Percentiles rank a stretch among this genome's conserved stretches.
These are phyloP conservation scores for Phytophthora uliginosa DNA, from an alignment of 352 stramenopile species.

Conservation along the genomic window DNA sequence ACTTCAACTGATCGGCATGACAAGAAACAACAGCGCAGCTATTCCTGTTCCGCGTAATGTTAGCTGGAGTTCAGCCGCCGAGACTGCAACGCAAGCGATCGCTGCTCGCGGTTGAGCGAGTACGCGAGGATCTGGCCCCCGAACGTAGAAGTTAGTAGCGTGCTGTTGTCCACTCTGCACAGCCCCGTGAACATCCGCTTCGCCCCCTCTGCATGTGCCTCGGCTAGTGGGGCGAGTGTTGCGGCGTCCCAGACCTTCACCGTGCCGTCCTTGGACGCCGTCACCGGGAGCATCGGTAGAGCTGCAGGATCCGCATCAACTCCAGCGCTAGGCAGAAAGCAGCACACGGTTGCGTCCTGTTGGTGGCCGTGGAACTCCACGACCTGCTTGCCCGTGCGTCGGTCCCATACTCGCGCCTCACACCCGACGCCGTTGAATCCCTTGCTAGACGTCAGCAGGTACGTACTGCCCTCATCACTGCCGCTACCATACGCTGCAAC, in stretches of 20 bases:
- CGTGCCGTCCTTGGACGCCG: conserved; percentile 83
- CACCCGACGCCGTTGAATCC: conserved; percentile 87
- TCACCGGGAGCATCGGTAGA: conserved; percentile 51
- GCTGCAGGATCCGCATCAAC: conserved; percentile 5
- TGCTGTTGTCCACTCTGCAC: conserved; percentile 41
- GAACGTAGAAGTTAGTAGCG: conserved; percentile 71
- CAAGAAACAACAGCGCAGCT: conserved; percentile 11
- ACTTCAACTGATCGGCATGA: conserved; percentile 14
- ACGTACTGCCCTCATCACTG: conserved; percentile 45
- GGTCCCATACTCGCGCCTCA: conserved; percentile 85
- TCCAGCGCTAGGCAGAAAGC: conserved; percentile 49
- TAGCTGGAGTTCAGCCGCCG: conserved; percentile 7
- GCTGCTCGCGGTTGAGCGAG: conserved; percentile 37
- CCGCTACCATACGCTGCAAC: conserved; percentile 42
- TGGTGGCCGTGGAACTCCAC: conserved; percentile 71
- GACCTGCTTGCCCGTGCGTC: conserved; percentile 69
- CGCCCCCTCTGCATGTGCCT: conserved; percentile 52
- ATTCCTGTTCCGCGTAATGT: conserved; percentile 30
- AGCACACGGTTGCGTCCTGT: conserved; percentile 83
- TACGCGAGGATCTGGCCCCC: conserved; percentile 58
- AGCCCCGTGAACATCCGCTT: conserved; percentile 77
- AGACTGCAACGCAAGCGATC: conserved; percentile 27
- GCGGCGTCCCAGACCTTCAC: conserved; percentile 77
- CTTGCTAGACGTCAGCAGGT: conserved; percentile 88
- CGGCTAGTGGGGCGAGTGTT: conserved; percentile 41